Conservation (phyloP, 805 yeast genomes). For the Starmera pachycereana region DNA sequence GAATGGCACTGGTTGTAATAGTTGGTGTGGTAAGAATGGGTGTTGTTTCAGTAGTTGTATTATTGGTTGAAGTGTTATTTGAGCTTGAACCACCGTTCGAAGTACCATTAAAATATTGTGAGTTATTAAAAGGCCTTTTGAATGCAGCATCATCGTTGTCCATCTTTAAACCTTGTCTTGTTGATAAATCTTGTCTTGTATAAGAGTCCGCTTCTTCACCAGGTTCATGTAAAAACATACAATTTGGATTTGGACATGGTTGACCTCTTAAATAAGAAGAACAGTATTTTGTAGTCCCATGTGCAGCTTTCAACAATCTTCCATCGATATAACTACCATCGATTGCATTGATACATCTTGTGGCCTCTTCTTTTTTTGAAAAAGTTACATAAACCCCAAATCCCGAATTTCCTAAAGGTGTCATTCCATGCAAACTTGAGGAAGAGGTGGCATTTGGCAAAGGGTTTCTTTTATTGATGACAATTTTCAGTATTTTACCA, state of each 20-base stretch:
- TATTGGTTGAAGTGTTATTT: constrained; percentile 3
- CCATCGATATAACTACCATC: constrained; percentile 94
- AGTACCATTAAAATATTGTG: constrained; percentile 2
- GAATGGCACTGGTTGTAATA: neutral
- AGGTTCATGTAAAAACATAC: constrained; percentile 98
- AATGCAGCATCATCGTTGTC: constrained; percentile 18
- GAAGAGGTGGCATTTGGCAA: constrained; percentile 18
- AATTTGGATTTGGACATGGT: constrained; percentile 95
- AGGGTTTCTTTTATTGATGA: constrained; percentile 70
- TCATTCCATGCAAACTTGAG: constrained; percentile 6
- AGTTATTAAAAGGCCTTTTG: constrained; percentile 14
- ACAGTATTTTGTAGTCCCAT: constrained; percentile 97
- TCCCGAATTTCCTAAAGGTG: constrained; percentile 40
- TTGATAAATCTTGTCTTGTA: constrained; percentile 78
- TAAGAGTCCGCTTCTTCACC: constrained; percentile 98
- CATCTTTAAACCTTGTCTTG: constrained; percentile 60
- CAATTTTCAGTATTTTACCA: constrained; percentile 90
- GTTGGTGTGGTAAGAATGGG: too few relatives aligned
- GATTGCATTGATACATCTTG: constrained; percentile 82
- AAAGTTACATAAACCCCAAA: constrained; percentile 95
- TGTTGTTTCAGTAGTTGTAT: neutral
- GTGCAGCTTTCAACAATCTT: constrained; percentile 82
- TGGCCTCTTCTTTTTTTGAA: constrained; percentile 89
- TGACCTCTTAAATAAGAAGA: constrained; percentile 92
- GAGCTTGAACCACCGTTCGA: neutral